Base-by-base conservation (phyloP, 441 rosid species). In the Rhodomyrtus psidioides region DNA sequence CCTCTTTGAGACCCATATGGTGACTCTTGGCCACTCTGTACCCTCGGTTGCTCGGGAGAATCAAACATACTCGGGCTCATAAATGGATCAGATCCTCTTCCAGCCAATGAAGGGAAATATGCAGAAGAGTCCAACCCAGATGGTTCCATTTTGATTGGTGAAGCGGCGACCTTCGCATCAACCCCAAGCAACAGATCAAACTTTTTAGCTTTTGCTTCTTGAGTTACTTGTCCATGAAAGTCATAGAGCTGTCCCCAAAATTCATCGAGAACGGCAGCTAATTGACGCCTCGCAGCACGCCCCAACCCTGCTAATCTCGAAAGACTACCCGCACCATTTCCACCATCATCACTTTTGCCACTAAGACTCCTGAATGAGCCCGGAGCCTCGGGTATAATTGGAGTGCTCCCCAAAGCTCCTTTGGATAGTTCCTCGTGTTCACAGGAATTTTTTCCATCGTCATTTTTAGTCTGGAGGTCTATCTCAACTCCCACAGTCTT, bases 171-270 rank as follows among this genome's bases (percentile, higher is more conserved):
- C 87, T 94, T 96, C 65, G 91, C 91, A 75, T 95, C 97, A 54
- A 85, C 74, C 83, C 93, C 93, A 53, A 93, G 89, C 88, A 97
- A 88, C 53, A 89, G 83, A 86, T 95, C 98, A 65, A 94, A 56
- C 88, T 92, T 95, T 90, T 90, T 94, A 74, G 88, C 87, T 89
- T 90, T 95, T 16, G 98, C 99, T 85, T 94, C 97, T 81, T 88
- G 90, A 70, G 94, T 95, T 81, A 90, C 83, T 83, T 91, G 95
- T 82, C 99, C 99, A 70, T 98, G 96, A 51, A 89, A 91, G 92
- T 98, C 96, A 86, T 89, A 98, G 83, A 98, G 85, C 86, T 95
- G 98, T 53, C 96, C 99, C 99, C 99, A 98, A 90, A 98, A 98
- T 87, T 96, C 99, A 83, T 94, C 97, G 51, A 98, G 97, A 83